phyloP scores from a whole-genome alignment of 345 rosid species.

The Brassica carinata region DNA sequence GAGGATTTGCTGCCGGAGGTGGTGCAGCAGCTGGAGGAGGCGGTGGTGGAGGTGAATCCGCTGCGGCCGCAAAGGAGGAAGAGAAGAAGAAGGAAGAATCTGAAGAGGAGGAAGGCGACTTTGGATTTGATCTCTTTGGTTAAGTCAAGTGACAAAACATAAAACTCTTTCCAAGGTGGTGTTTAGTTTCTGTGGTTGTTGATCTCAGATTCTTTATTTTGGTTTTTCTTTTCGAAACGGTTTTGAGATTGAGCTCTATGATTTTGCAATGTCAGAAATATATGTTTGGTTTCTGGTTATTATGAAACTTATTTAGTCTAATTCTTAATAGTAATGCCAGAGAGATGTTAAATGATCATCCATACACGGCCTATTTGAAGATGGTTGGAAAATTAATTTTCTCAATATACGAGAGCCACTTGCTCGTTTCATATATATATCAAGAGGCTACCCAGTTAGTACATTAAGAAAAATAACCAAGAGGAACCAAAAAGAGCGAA shows the following conservation, averaged over 20 bases:
- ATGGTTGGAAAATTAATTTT: too few relatives aligned
- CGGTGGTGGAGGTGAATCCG: constrained; percentile 48
- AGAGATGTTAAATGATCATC: not conserved
- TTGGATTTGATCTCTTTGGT: constrained; percentile 73
- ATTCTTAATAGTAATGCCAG: not conserved
- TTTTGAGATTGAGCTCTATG: not conserved
- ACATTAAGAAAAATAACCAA: too few relatives aligned
- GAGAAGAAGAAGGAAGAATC: constrained; percentile 67
- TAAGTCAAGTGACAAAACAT: constrained; percentile 22
- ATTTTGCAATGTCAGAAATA: constrained; percentile 24
- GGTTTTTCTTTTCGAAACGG: not conserved
- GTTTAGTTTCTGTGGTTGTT: constrained; percentile 5
- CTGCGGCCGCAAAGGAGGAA: constrained; percentile 52
- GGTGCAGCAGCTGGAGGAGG: constrained; percentile 52
- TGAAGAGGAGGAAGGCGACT: constrained; percentile 66
- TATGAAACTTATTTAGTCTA: not conserved
- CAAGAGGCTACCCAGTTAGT: too few relatives aligned
- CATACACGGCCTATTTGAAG: too few relatives aligned
- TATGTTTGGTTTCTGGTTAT: constrained; percentile 25
- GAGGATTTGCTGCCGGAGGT: constrained; percentile 54
- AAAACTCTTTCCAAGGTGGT: not conserved
- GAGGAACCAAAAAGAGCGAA: too few relatives aligned
- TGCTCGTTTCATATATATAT: too few relatives aligned
- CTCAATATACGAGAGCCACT: too few relatives aligned
- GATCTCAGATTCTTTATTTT: not conserved